Base-by-base conservation (phyloP, 306 rosid species). In the Ceratonia siliqua region DNA sequence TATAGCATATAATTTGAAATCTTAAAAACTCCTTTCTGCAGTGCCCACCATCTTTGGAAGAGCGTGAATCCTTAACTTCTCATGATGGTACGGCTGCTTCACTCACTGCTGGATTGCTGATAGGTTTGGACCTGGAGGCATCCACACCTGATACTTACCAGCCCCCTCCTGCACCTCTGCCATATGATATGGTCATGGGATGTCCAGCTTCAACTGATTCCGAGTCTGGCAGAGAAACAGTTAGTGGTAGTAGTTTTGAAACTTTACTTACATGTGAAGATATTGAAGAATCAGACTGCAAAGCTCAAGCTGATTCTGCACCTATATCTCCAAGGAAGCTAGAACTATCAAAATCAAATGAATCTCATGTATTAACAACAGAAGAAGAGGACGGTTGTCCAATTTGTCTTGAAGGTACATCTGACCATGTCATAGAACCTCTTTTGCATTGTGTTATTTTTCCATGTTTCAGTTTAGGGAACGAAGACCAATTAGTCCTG, bases 331-430 rank as follows among this genome's bases (percentile, higher is more conserved):
- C 84, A 54, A 77, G 33, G 77, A 85, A 89, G 70, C 61, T 42
- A 52, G 87, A 81, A 77, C 67, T 76, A 71, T 46, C 82, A 42
- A 84, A 89, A 70, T 78, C 83, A 11, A 81, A 70, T 22, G 85
- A 81, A 58, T 62, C 62, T 72, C 41, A 21, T 78, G 58, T 75
- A 45, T 58, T 79, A 2, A 70, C 55, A 45, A 65, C 70, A 24
- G 93, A 89, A 81, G 98, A 93, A 76, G 98, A 92, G 71, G 95
- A 90, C 30, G 93, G 12, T 61, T 89, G 96, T 77, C 95, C 95
- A 64, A 93, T 93, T 75, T 93, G 98, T 84, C 93, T 93, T 38
- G 98, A 90, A 86, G 98, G 98, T 89, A 43, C 32, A 43, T 38
- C 61, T 36, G 52, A 27, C 30, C 48, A 15, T 41, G 48, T 15